A percentile compares a stretch with the other conserved stretches of the same genome.
phyloP scores from a whole-genome alignment of 345 rosid species.

The Lagerstroemia speciosa region DNA sequence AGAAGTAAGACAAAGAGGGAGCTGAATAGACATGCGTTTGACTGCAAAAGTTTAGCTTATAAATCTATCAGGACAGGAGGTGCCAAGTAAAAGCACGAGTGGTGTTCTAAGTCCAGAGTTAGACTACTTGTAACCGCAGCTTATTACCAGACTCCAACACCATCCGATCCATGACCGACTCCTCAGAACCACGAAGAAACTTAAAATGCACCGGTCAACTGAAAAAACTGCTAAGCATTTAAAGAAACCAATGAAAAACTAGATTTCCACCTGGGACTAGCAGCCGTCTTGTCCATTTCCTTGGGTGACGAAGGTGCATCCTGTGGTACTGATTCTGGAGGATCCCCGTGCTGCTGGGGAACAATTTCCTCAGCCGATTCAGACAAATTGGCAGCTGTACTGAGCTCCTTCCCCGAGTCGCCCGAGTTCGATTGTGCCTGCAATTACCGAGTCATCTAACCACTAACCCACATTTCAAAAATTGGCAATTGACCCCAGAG shows the following conservation, averaged over 20 bases:
- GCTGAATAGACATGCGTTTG: background rate
- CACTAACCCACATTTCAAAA: background rate
- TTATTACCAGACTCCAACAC: background rate
- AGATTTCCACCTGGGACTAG: constrained; percentile 39
- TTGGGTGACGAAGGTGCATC: constrained; percentile 29
- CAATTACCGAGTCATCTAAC: background rate
- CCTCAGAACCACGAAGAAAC: background rate
- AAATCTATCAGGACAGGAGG: background rate
- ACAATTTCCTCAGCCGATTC: constrained; percentile 32
- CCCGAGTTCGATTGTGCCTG: constrained; percentile 42
- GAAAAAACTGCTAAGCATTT: background rate
- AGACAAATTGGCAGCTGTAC: constrained; percentile 22
- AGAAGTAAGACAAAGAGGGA: background rate
- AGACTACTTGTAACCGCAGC: background rate
- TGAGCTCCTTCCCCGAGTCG: constrained; percentile 43
- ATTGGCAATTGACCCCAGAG: background rate
- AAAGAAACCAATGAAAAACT: background rate
- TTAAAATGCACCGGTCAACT: background rate
- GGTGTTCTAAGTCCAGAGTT: background rate
- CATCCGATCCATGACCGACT: background rate
- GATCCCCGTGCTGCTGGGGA: constrained; percentile 30
- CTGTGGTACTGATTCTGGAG: constrained; percentile 24
- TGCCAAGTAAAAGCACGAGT: too few relatives aligned
- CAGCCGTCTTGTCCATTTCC: constrained; percentile 34
- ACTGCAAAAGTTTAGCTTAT: background rate